These are phyloP conservation scores for Xylaria sp. DNA, from an alignment of 2,329 filamentous ascomycete species.

Conservation along the genomic window DNA sequence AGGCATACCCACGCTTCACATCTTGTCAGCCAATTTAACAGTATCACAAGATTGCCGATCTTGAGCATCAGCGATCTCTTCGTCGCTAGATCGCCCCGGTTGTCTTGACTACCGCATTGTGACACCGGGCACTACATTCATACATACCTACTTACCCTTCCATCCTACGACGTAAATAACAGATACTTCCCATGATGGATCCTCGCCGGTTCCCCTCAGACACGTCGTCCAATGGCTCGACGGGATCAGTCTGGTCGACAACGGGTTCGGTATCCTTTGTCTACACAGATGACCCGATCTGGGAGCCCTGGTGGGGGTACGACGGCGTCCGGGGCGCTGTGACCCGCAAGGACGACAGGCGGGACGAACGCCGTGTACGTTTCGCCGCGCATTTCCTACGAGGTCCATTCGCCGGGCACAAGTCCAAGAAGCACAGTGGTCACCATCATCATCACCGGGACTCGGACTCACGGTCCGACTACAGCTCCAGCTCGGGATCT, in stretches of 20 bases:
- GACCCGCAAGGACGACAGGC: constrained; percentile 43
- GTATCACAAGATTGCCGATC: constrained; percentile 31
- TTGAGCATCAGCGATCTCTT: constrained; percentile 6
- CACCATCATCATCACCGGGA: constrained; percentile 26
- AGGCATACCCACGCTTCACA: constrained; percentile 14
- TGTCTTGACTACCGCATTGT: constrained; percentile 4
- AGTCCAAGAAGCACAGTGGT: constrained; percentile 40
- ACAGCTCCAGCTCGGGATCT: constrained; percentile 31
- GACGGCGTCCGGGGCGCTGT: constrained; percentile 47
- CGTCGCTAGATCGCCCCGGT: background rate
- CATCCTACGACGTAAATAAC: background rate
- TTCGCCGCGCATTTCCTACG: constrained; percentile 48
- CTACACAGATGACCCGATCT: constrained; percentile 45
- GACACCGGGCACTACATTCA: constrained; percentile 7
- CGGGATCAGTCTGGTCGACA: constrained; percentile 45
- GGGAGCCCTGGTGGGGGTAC: constrained; percentile 38
- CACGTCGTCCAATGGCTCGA: constrained; percentile 42
- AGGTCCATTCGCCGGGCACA: constrained; percentile 47
- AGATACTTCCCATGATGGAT: constrained; percentile 37
- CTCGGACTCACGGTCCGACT: constrained; percentile 34
- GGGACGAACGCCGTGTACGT: constrained; percentile 41
- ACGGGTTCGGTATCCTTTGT: constrained; percentile 47
- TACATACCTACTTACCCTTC: constrained; percentile 3
- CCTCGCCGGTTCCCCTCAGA: constrained; percentile 40
- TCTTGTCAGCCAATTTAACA: constrained; percentile 18